Evolutionary conservation across 495 filamentous ascomycete species (phyloP).

Genomic region (Aspergillus sclerotiicarbonarius): DNA sequence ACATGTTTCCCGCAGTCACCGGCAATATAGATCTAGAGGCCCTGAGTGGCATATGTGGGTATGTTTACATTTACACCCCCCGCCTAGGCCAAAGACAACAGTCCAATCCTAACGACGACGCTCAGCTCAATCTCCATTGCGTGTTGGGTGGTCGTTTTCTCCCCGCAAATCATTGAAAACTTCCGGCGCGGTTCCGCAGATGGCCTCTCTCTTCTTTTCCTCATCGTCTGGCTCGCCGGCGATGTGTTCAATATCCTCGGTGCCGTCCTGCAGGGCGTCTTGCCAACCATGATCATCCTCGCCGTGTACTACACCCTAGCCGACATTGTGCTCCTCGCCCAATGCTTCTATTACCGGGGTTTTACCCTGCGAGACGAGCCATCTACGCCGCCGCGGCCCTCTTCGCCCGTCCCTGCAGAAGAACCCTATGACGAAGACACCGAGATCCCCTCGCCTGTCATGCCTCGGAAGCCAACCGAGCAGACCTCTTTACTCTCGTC

Average conservation of each 20-base stretch:
- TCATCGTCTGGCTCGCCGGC: constrained; percentile 85
- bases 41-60: constrained; percentile 87
- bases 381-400: constrained; percentile 18
- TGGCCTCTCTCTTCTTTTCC: constrained; percentile 84
- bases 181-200: constrained; percentile 84
- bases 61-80: constrained; percentile 4
- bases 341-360: constrained; percentile 93
- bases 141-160: constrained; percentile 97
- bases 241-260: constrained; percentile 98
- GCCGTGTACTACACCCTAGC: constrained; percentile 95
- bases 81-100: neutral
- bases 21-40: constrained; percentile 77
- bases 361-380: constrained; percentile 65
- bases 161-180: constrained; percentile 94
- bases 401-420: constrained; percentile 13
- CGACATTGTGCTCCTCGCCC: constrained; percentile 79
- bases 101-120: constrained; percentile 11
- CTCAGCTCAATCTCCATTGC: constrained; percentile 89
- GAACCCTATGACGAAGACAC: constrained; percentile 15
- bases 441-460: constrained; percentile 13
- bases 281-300: constrained; percentile 95
- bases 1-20: constrained; percentile 69
- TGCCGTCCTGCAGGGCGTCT: constrained; percentile 84
- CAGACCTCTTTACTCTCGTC: constrained; percentile 30
- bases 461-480: constrained; percentile 28